Evolutionary conservation across 2,329 filamentous ascomycete genomes (phyloP), one percentile per base, ranked within the genome.

Genomic region (Apiospora aurea): DNA sequence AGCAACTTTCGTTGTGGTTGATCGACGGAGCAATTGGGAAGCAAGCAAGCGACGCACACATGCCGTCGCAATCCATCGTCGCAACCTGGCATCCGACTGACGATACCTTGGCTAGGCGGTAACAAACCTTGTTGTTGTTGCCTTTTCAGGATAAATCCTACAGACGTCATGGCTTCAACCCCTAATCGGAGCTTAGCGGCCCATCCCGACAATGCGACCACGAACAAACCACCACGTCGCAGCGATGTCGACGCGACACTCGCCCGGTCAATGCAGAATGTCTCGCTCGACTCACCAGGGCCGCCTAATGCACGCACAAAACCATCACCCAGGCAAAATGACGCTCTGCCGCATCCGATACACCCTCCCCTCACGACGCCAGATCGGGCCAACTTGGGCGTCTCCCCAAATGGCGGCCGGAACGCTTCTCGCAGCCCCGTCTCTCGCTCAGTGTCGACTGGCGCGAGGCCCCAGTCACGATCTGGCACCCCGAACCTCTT

Each of bases 401-500:
- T 69, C 64, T 79, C 82, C 18, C 78, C 80, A 57, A 81, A 10
- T 21, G 47, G 79, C 77, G 72, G 82, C 76, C 71, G 82, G 78
- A 75, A 79, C 76, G 74, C 83, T 75, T 74, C 85, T 80, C 76
- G 85, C 78, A 78, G 87, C 79, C 82, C 86, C 76, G 70, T 87
- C 78, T 73, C 79, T 77, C 78, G 77, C 51, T 71, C 78, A 11
- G 76, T 76, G 34, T 75, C 79, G 18, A 77, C 75, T 72, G 80
- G 82, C 11, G 61, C 74, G 13, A 69, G 64, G 26, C 80, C 83
- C 18, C 82, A 83, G 14, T 85, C 87, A 6, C 82, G 85, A 70
- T 84, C 86, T 5, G 81, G 80, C 26, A 88, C 87, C 2, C 88
- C 88, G 1, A 82, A 84, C 0, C 81, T 91, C 7, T 79, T 88